A percentile compares a stretch with the other conserved stretches of the same genome.
These are phyloP conservation scores for Eucalyptus erythrocorys DNA, from an alignment of 345 rosid genomes.

Conservation along the genomic window DNA sequence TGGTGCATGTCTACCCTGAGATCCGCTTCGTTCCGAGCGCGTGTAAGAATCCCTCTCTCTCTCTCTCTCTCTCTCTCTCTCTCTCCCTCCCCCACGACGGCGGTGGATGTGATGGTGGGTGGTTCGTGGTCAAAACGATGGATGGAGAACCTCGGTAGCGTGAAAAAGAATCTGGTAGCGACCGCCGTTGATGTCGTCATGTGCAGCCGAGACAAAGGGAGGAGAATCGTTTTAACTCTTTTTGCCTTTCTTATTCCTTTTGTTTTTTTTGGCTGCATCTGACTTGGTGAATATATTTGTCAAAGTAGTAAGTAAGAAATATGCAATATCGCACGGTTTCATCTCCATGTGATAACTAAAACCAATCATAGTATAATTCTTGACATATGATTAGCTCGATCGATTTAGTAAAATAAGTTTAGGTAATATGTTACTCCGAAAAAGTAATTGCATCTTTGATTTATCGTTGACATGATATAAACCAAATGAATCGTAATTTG, in stretches of 20 bases:
- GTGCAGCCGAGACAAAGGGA: neutral
- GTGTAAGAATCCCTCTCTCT: neutral
- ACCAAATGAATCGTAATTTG: neutral
- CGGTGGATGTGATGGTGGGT: neutral
- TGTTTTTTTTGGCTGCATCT: neutral
- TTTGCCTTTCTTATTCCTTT: neutral
- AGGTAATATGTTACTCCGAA: neutral
- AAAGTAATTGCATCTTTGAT: neutral
- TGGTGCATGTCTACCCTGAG: slow-evolving; percentile 4
- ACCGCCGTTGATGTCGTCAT: neutral
- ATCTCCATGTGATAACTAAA: neutral
- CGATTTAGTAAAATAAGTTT: neutral
- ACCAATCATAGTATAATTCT: neutral
- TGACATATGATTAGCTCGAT: neutral
- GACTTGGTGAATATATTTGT: neutral
- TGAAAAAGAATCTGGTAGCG: neutral
- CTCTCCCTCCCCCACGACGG: neutral
- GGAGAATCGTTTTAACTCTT: neutral
- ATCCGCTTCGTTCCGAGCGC: neutral
- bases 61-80: neutral
- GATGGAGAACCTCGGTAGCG: neutral
- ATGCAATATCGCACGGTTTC: neutral
- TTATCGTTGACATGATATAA: neutral
- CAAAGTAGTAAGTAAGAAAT: neutral
- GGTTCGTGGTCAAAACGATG: neutral